phyloP scores from a whole-genome alignment of 2,329 filamentous ascomycete genomes.

The Penicillium rolfsii region DNA sequence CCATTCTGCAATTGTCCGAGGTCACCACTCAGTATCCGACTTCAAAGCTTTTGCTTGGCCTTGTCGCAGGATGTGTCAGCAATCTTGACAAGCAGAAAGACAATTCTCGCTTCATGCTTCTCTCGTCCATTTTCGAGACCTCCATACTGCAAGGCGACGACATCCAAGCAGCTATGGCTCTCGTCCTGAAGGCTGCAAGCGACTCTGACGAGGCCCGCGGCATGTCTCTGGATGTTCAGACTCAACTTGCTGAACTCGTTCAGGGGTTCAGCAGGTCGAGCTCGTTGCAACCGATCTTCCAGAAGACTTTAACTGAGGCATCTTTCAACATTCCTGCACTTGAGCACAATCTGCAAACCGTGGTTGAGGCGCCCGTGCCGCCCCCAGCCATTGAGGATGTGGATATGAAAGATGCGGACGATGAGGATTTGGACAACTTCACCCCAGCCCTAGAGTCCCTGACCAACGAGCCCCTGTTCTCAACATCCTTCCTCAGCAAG shows the following conservation, averaged over 20 bases:
- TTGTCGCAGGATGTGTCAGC: conserved; percentile 41
- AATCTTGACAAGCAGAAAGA: conserved; percentile 41
- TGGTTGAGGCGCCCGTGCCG: conserved; percentile 63
- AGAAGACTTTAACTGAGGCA: conserved; percentile 66
- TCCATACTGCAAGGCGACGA: conserved; percentile 38
- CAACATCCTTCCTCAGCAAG: conserved; percentile 44
- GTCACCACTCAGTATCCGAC: conserved; percentile 39
- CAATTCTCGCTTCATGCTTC: conserved; percentile 50
- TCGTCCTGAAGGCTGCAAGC: conserved; percentile 40
- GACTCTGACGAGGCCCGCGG: conserved; percentile 52
- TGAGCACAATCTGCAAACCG: conserved; percentile 73
- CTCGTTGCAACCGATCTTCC: conserved; percentile 65
- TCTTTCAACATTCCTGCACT: conserved; percentile 74
- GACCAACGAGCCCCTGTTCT: conserved; percentile 31
- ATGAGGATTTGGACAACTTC: conserved; percentile 36
- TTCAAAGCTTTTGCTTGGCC: conserved; percentile 41
- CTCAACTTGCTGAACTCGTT: conserved; percentile 67
- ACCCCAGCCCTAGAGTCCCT: conserved; percentile 40
- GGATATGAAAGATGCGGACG: conserved; percentile 52
- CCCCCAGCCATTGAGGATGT: conserved; percentile 56
- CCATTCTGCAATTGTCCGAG: conserved; percentile 39
- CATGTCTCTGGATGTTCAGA: conserved; percentile 55
- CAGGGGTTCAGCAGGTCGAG: conserved; percentile 66
- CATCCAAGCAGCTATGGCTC: conserved; percentile 35
- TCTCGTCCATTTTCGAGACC: conserved; percentile 43